Base-by-base conservation (phyloP, 1,139 yeast genomes). In the Taiozyma onychis region DNA sequence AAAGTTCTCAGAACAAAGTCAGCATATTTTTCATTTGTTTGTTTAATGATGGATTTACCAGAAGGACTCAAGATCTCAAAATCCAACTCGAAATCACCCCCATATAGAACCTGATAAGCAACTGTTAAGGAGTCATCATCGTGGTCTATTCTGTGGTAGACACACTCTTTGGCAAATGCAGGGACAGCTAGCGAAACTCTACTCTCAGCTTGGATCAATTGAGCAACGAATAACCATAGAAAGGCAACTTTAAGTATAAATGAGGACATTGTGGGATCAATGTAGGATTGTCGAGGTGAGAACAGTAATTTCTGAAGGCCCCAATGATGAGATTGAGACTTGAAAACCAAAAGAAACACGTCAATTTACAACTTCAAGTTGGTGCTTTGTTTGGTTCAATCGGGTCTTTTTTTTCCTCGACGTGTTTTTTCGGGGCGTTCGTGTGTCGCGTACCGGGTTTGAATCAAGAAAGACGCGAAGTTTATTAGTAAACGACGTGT, bases 51-150 rank as follows among this genome's bases (percentile, higher is more conserved):
- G 49, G 74, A 73, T 51, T 77, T 77, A 3, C 83, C 86, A 59
- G 75, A 81, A 44, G 88, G 88, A 52, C 77, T 75, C 51, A 72
- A 78, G 56, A 83, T 78, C 51, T 76, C 74, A 63, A 81, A 83
- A 64, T 83, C 87, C 51, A 83, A 77, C 64, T 83, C 88, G 58
- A 81, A 83, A 50, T 83, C 75, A 24, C 88, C 88, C 51, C 88
- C 88, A 48, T 80, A 76, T 60, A 83, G 78, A 49, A 83, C 71
- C 70, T 76, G 77, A 51, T 71, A 73, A 45, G 73, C 67, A 22
- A 72, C 69, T 26, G 71, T 66, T 21, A 73, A 54, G 3, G 73
- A 58, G 43, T 71, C 74, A 2, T 66, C 68, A 6, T 68, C 69
- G 41, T 60, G 53, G 21, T 50, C 44, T 51, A 72, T 52, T 50